Conservation (phyloP, 2,329 filamentous ascomycete species). For the Epichloe elymi region DNA sequence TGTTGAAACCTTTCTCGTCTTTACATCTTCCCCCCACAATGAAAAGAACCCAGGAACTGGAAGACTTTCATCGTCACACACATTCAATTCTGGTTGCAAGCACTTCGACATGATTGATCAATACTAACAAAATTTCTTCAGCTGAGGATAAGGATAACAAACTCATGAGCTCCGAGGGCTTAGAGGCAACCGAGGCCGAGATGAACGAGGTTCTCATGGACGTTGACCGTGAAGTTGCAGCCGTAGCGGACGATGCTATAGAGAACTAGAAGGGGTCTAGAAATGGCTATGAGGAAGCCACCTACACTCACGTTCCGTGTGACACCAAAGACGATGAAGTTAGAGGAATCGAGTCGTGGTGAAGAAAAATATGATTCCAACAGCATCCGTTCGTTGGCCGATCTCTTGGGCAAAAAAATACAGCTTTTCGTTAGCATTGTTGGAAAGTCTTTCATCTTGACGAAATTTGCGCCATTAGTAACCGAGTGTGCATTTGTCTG, state of each 20-base stretch:
- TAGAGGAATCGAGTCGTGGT: no score
- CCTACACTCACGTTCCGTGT: no score
- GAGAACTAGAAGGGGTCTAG: slow-evolving; percentile 3
- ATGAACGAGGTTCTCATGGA: slow-evolving; percentile 39
- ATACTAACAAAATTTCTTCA: slow-evolving; percentile 15
- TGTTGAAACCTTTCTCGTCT: slow-evolving; percentile 19
- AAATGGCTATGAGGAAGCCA: no score
- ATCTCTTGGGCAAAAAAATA: no score
- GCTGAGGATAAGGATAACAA: slow-evolving; percentile 56
- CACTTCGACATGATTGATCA: neutral
- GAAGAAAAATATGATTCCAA: no score
- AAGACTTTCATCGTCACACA: neutral
- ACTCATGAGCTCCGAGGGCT: slow-evolving; percentile 52
- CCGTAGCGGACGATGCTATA: slow-evolving; percentile 9
- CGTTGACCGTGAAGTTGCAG: slow-evolving; percentile 24
- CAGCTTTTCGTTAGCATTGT: no score
- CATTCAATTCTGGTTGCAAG: neutral
- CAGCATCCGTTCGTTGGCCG: no score
- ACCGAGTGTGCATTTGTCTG: no score
- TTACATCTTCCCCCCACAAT: neutral
- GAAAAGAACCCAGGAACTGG: no score
- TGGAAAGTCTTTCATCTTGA: no score
- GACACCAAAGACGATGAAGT: no score
- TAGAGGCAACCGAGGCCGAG: slow-evolving; percentile 51
- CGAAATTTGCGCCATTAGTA: no score